Evolutionary conservation across 768 basidiomycete genomes (phyloP), one percentile per base, ranked within the genome.

Genomic region (Lactarius sanguifluus): DNA sequence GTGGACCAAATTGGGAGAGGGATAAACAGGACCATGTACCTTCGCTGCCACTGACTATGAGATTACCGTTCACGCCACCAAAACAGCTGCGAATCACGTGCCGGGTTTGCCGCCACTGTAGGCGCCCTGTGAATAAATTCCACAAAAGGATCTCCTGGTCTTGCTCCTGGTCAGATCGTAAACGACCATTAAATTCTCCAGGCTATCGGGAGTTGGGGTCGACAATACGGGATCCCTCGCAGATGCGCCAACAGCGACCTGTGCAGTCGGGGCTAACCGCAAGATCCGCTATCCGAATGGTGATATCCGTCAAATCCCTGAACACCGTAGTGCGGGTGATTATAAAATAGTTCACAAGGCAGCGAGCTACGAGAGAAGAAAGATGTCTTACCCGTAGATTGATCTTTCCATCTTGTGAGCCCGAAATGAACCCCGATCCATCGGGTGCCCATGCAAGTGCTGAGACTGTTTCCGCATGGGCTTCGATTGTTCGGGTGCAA

Each of bases 41-140:
- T 87, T 98, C 96, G 73, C 94, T 96, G 28, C 96, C 97, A 73
- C 92, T 94, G 66, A 93, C 85, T 59, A 99, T 84, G 73, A 96
- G 94, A 74, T 90, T 92, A 60, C 88, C 90, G 72, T 91, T 87
- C 61, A 88, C 79, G 34, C 96, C 96, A 34, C 96, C 97, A 76
- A 98, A 98, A 74, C 93, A 96, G 76, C 92, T 93, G 66, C 93
- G 86, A 66, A 98, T 91, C 68, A 97, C 86, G 76, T 94, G 91
- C 34, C 84, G 82, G 2, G 86, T 85, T 75, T 96, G 94, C 32
- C 83, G 84, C n/a, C n/a, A n/a, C 69, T 97, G 95, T 64, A 92
- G 80, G 61, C 85, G 85, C 30, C 85, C 85, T 30, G 85, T 81
- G 34, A 83, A 80, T 61, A 98, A 81, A 73, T 94, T 88, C 88